Conservation (phyloP, 2,329 filamentous ascomycete species). For the Phialocephala sp. region DNA sequence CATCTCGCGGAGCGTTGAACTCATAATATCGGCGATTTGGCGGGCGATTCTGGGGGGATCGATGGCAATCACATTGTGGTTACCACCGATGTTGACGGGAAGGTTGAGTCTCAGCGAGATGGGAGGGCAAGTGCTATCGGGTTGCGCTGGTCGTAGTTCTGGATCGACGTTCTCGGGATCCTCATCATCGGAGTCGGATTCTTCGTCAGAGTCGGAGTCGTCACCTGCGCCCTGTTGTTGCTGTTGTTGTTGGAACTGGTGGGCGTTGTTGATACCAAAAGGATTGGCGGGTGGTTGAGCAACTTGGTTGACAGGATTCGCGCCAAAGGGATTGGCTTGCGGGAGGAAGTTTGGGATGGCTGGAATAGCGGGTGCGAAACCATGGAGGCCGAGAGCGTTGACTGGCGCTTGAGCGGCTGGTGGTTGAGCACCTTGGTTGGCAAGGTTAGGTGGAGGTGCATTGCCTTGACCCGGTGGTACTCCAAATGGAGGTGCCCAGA, state of each 20-base stretch:
- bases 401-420: constrained; percentile 13
- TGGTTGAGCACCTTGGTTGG: neutral
- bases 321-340: neutral
- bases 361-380: constrained; percentile 7
- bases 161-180: constrained; percentile 32
- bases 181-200: constrained; percentile 30
- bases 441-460: neutral
- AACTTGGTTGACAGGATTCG: neutral
- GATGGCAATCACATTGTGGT: constrained; percentile 53
- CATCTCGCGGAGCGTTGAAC: constrained; percentile 51
- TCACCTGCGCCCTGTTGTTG: neutral
- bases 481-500: neutral
- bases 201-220: neutral
- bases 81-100: constrained; percentile 52
- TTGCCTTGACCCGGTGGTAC: neutral
- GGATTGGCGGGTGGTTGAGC: neutral
- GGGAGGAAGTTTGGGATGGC: neutral
- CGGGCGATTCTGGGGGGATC: constrained; percentile 49
- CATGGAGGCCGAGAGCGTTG: constrained; percentile 12
- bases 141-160: neutral
- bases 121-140: constrained; percentile 38
- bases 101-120: constrained; percentile 56
- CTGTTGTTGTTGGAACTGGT: constrained; percentile 5
- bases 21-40: constrained; percentile 51
- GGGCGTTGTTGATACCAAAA: neutral